These are phyloP conservation scores for Aquilaria agallochum DNA, from an alignment of 441 rosid species.

Conservation along the genomic window DNA sequence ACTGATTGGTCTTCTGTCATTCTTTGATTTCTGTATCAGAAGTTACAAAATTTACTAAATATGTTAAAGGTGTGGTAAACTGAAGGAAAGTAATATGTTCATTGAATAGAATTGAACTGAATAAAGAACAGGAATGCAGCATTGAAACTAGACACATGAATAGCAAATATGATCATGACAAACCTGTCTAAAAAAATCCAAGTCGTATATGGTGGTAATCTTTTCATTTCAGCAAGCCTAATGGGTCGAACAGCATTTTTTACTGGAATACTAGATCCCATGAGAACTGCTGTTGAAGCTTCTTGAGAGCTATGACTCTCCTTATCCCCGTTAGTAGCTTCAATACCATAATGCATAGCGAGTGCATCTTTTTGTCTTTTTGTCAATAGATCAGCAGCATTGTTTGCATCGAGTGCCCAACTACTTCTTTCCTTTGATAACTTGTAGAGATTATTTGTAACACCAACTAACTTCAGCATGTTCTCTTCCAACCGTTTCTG, in stretches of 20 bases:
- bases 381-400: conserved; percentile 54
- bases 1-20: conserved; percentile 99
- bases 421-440: conserved; percentile 46
- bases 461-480: conserved; percentile 47
- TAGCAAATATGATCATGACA: conserved; percentile 5
- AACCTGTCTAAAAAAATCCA: conserved; percentile 98
- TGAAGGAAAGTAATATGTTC: background rate
- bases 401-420: conserved; percentile 25
- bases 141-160: background rate
- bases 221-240: conserved; percentile 74
- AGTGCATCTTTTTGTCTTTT: conserved; percentile 78
- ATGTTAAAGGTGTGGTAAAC: background rate
- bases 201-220: conserved; percentile 91
- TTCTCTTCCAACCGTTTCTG: conserved; percentile 87
- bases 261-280: conserved; percentile 78
- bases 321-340: conserved; percentile 45
- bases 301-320: conserved; percentile 48
- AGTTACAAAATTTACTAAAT: conserved; percentile 6
- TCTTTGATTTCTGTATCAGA: conserved; percentile 84
- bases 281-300: conserved; percentile 58
- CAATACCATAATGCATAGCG: conserved; percentile 60
- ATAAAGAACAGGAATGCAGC: conserved; percentile 1
- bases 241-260: conserved; percentile 76
- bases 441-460: conserved; percentile 48
- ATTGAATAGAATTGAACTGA: background rate